Percentiles rank a stretch among this genome's conserved stretches.
Evolutionary conservation across 306 rosid genomes (phyloP).

Genomic region (Prunus padus): DNA sequence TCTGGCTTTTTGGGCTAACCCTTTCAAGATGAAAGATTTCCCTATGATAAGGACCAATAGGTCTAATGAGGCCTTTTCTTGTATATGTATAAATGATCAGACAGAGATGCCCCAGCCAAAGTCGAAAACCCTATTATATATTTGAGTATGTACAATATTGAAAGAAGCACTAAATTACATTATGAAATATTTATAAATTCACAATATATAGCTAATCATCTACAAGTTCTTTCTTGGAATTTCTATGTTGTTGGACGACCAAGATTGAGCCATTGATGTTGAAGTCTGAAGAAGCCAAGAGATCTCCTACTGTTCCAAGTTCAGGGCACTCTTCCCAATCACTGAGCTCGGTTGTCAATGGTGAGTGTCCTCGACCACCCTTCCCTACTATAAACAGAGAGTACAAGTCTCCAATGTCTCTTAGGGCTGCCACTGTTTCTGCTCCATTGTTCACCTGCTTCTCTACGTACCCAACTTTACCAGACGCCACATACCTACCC

Average conservation of each 20-base stretch:
- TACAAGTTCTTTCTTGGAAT: conserved; percentile 47
- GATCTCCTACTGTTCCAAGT: conserved; percentile 94
- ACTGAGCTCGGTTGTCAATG: conserved; percentile 78
- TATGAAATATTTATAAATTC: neutral
- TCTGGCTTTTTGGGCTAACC: too few relatives aligned
- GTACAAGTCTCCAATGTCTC: conserved; percentile 72
- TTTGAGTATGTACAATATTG: neutral
- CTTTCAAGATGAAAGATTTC: too few relatives aligned
- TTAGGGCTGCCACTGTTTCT: conserved; percentile 57
- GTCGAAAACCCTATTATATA: neutral
- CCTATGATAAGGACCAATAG: too few relatives aligned
- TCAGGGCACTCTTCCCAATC: conserved; percentile 99
- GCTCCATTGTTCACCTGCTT: conserved; percentile 62
- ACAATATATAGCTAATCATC: conserved; percentile 21
- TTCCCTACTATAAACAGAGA: conserved; percentile 80
- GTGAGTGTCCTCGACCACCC: conserved; percentile 77
- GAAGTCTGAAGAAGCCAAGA: conserved; percentile 83
- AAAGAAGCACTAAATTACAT: neutral
- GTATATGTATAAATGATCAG: neutral
- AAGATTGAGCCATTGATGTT: conserved; percentile 73
- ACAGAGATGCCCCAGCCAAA: neutral
- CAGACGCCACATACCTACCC: conserved; percentile 61
- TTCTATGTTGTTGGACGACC: conserved; percentile 81
- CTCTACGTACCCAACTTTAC: conserved; percentile 79
- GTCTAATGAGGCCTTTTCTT: too few relatives aligned